phyloP scores from a whole-genome alignment of 2,329 filamentous ascomycete species.

The Lojkania enalia region DNA sequence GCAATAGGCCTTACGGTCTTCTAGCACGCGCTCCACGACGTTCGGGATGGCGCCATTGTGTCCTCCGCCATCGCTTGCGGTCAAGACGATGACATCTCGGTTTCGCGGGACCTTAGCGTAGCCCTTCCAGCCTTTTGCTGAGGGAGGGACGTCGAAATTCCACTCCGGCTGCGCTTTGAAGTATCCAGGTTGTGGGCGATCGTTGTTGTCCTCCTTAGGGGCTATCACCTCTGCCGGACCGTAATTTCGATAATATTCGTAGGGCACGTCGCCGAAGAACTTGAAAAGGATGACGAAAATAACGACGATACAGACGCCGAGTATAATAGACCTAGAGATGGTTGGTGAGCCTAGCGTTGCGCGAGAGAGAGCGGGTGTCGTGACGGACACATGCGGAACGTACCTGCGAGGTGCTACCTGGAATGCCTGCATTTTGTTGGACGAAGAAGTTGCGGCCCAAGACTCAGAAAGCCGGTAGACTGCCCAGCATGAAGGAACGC shows the following conservation, averaged over 20 bases:
- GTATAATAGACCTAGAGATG: constrained; percentile 22
- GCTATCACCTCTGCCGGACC: constrained; percentile 20
- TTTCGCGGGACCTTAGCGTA: constrained; percentile 38
- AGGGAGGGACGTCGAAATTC: constrained; percentile 33
- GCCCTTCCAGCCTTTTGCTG: constrained; percentile 30
- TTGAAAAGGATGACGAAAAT: constrained; percentile 27
- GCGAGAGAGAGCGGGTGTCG: not conserved
- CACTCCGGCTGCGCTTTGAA: constrained; percentile 39
- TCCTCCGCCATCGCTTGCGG: constrained; percentile 46
- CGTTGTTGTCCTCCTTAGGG: constrained; percentile 23
- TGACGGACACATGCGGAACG: constrained; percentile 4
- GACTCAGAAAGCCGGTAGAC: constrained; percentile 6
- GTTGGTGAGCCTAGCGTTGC: constrained; percentile 1
- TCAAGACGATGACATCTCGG: constrained; percentile 44
- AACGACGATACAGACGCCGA: constrained; percentile 22
- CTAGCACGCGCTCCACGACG: constrained; percentile 37
- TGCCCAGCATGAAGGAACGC: constrained; percentile 5
- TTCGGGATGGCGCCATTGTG: constrained; percentile 48
- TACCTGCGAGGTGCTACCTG: constrained; percentile 15
- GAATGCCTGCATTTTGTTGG: constrained; percentile 13
- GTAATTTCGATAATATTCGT: constrained; percentile 32
- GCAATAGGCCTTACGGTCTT: constrained; percentile 44
- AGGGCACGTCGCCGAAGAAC: constrained; percentile 30
- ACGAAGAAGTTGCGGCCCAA: constrained; percentile 1
- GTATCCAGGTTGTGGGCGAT: constrained; percentile 31